Percentiles rank a stretch among this genome's conserved stretches.
Evolutionary conservation across 345 rosid genomes (phyloP).

Genomic region (Sisymbrium irio): DNA sequence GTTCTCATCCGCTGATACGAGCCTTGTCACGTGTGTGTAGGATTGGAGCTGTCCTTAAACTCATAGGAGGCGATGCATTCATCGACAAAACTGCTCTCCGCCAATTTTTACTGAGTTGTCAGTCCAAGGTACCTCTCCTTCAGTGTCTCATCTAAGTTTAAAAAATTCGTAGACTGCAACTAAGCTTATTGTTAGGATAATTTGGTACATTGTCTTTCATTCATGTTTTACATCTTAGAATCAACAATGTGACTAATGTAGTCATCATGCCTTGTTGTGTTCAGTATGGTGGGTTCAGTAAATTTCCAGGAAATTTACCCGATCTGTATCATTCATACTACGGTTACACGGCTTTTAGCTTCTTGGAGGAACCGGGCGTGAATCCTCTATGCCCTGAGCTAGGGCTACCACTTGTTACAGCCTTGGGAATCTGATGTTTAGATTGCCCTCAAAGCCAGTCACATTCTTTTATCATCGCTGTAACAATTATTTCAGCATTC

Average conservation of each 20-base stretch:
- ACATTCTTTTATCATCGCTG: no score
- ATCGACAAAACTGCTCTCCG: conserved; percentile 56
- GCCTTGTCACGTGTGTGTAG: conserved; percentile 36
- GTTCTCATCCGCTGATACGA: not conserved
- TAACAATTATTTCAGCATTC: no score
- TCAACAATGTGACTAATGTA: conserved; percentile 10
- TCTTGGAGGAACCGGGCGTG: conserved; percentile 70
- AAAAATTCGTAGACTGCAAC: not conserved
- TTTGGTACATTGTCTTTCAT: not conserved
- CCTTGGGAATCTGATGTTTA: conserved; percentile 40
- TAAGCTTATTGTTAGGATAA: not conserved
- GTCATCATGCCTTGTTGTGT: conserved; percentile 12
- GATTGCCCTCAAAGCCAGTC: not conserved
- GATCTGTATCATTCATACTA: conserved; percentile 87
- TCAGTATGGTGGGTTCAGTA: conserved; percentile 87
- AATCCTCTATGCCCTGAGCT: conserved; percentile 63
- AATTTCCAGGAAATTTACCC: conserved; percentile 58
- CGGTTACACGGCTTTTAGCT: conserved; percentile 80
- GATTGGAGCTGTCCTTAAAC: conserved; percentile 77
- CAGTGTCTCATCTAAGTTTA: not conserved
- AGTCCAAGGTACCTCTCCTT: conserved; percentile 60
- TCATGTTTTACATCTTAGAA: not conserved
- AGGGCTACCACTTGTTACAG: conserved; percentile 55
- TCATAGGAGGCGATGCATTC: conserved; percentile 58
- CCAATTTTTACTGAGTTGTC: conserved; percentile 69